These are phyloP conservation scores for Nitzschia putrida DNA, from an alignment of 108 stramenopile species.

Conservation along the genomic window DNA sequence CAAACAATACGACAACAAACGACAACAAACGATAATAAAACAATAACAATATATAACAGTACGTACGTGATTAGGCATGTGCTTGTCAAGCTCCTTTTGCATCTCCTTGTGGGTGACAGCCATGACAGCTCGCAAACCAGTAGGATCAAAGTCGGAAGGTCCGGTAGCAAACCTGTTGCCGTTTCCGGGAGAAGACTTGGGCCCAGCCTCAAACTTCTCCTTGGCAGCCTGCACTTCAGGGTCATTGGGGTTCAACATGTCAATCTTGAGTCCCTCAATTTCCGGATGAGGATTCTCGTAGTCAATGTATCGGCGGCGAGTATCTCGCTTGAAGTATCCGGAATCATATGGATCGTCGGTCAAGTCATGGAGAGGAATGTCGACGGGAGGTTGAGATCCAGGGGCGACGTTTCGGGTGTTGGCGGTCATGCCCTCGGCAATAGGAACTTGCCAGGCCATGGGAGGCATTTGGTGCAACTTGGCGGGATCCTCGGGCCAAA, in stretches of 20 bases:
- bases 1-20: no score
- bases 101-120: conserved; percentile 66
- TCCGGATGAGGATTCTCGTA: conserved; percentile 53
- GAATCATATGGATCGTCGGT: conserved; percentile 82
- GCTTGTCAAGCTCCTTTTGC: conserved; percentile 65
- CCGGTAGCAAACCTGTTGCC: conserved; percentile 84
- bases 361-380: conserved; percentile 55
- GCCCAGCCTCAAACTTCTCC: conserved; percentile 65
- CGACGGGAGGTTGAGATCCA: conserved; percentile 72
- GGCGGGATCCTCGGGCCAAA: conserved; percentile 65
- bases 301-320: conserved; percentile 69
- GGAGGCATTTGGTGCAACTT: conserved; percentile 64
- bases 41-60: neutral
- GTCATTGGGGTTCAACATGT: conserved; percentile 63
- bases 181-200: conserved; percentile 71
- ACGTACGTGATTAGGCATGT: conserved; percentile 85
- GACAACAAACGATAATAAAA: neutral
- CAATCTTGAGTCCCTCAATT: conserved; percentile 67
- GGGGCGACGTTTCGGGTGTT: conserved; percentile 80
- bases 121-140: conserved; percentile 83
- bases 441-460: conserved; percentile 46
- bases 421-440: conserved; percentile 58
- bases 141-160: conserved; percentile 74
- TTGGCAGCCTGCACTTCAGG: conserved; percentile 69
- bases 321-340: conserved; percentile 84